Base-by-base conservation (phyloP, 805 yeast genomes). In the Myxozyma vanderwaltii region DNA sequence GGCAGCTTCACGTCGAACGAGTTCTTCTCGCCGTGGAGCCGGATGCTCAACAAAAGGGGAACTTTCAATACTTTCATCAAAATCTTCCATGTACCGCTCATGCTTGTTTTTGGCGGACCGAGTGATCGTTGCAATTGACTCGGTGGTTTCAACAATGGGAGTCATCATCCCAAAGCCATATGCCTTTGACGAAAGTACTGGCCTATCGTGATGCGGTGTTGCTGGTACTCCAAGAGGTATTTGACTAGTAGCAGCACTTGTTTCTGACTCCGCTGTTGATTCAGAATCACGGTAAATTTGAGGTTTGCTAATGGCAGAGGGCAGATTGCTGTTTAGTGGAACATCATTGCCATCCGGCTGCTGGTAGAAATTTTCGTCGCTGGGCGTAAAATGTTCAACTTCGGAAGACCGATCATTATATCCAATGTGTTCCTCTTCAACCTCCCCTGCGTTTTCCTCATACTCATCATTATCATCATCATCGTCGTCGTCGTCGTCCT, bases 101-200 rank as follows among this genome's bases (percentile, higher is more conserved):
- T 35, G 36, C 2, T n/a, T 27, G n/a, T 21, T 17, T 21, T 33
- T 21, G 15, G 58, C 50, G 3, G 56, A 45, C 2, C 58, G 51
- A 6, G 60, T 31, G 21, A 59, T 29, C 13, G 65, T 62, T 3
- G 63, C 49, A 27, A 57, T 29, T 4, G 69, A 58, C 40, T 68
- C 71, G 19, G 70, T 67, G 1, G 69, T 59, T 47, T 70, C 73
- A 21, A 69, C 66, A 48, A 70, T 70, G 10, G 73, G 72, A 1
- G 73, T 70, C 70, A 70, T 69, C 40, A 51, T 35, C 4, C 66
- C 52, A 26, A 62, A 51, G 12, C 60, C 63, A 27, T 51, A 62
- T 1, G 56, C 56, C 26, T 54, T 58, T 17, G 47, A 26, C 3
- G 57, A n/a, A 17, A 26, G 40, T 17, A 55, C 41, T 13, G 51